Evolutionary conservation across 2,329 filamentous ascomycete species (phyloP).

Genomic region (Didymella pinodella): DNA sequence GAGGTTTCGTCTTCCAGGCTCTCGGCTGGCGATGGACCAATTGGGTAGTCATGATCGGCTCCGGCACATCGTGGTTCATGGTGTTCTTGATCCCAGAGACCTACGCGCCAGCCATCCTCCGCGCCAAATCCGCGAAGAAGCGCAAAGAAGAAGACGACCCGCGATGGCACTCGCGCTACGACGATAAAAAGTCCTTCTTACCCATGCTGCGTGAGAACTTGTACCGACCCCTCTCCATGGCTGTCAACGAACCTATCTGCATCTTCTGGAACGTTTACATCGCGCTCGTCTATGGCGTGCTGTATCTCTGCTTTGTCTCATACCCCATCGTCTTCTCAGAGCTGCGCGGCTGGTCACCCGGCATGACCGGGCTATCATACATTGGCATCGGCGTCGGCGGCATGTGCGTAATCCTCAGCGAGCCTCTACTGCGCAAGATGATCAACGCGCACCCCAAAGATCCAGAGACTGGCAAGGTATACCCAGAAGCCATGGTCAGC

Average conservation of each 20-base stretch:
- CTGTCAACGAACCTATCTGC: constrained; percentile 84
- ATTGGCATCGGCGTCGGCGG: constrained; percentile 71
- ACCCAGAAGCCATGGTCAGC: constrained; percentile 81
- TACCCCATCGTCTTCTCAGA: constrained; percentile 85
- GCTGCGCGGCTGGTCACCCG: constrained; percentile 77
- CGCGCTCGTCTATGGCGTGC: constrained; percentile 81
- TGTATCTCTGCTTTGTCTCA: constrained; percentile 90
- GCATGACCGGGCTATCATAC: constrained; percentile 79
- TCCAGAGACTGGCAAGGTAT: constrained; percentile 73
- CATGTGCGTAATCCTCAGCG: constrained; percentile 59
- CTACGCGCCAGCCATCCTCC: constrained; percentile 75
- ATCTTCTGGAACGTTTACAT: constrained; percentile 78
- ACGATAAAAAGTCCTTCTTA: constrained; percentile 71
- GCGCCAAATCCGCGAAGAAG: constrained; percentile 72
- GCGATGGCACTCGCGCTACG: constrained; percentile 81
- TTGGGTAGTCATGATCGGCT: constrained; percentile 72
- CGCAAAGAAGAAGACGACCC: constrained; percentile 78
- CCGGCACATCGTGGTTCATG: constrained; percentile 66
- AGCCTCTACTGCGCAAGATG: constrained; percentile 76
- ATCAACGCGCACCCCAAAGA: constrained; percentile 81
- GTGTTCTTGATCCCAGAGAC: constrained; percentile 74
- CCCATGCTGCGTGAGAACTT: constrained; percentile 77
- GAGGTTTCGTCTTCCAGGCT: constrained; percentile 79
- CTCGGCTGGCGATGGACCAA: constrained; percentile 89
- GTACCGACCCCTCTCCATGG: constrained; percentile 77